Evolutionary conservation across 208 protist species (phyloP), one percentile per base, ranked within the genome.

Genomic region (Leishmania lainsoni): DNA sequence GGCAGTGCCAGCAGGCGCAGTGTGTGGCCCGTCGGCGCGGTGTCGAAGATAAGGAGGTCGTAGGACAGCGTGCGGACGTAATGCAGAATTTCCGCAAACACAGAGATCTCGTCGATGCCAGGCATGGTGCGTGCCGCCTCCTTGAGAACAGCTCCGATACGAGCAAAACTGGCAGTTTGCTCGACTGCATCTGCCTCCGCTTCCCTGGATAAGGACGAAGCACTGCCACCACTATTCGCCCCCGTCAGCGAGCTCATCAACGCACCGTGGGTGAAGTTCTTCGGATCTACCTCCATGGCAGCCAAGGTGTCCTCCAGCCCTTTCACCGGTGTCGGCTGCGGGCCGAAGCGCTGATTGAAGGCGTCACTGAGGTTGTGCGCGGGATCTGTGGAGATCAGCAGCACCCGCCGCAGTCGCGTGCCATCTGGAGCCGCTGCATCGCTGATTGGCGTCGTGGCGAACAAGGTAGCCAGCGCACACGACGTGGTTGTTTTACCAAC

Each of bases 321-420:
- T 58, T 98, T 91, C 8, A 99, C 94, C 0, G 90, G 76, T 0
- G 89, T 95, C 45, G 98, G 98, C 42, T 90, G 83, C 51, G 86
- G 90, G 45, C 87, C 85, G 65, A 99, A 98, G 78, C 99, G 93
- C 85, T 99, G 98, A 63, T 91, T 85, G 81, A 99, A 99, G 49
- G 99, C 99, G 89, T 99, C 99, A 68, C 91, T 98, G 17, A 99
- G 84, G 86, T 99, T 99, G 91, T 99, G 99, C 20, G 99, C 99
- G 59, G 99, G 99, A 88, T 99, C 99, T 2, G 99, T 99, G 8
- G 99, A 99, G 49, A 99, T 97, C 17, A 99, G 80, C 20, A 99
- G 88, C 22, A 99, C 98, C 17, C 72, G 91, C 52, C 95, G 86
- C 29, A 76, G 85, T 22, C 85, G 93, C 10, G 54, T 66, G 6